Base-by-base conservation (phyloP, 148 eudicot genomes). In the Arbutus unedo region DNA sequence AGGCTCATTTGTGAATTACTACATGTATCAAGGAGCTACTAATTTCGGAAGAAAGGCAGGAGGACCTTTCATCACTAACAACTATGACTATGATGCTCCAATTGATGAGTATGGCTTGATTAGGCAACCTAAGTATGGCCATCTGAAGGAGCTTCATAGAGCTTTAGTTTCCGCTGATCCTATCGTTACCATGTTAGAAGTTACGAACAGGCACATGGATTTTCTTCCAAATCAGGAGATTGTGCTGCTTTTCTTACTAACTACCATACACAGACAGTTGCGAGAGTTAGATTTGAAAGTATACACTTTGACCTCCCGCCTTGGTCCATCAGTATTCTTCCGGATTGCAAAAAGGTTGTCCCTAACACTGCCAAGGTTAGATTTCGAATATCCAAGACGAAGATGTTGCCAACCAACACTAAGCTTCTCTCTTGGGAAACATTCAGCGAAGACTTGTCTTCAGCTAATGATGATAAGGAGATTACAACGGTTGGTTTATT, bases 261-360 rank as follows among this genome's bases (percentile, higher is more conserved):
- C 81, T 92, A 89, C 84, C 94, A 96, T 75, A 60, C 83, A 16
- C 72, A 87, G 6, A 83, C 91, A 53, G 82, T 90, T 62, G 91
- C 85, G 3, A 92, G 83, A 51, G 93, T 96, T 84, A 86, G 84
- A 73, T 94, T 92, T 78, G 90, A 89, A 72, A 83, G 89, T 67
- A 83, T 14, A 87, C 91, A 92, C 85, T 93, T 94, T 72, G 89
- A 87, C 64, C 87, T 96, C 76, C 99, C 98, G 82, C 98, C 97
- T 76, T 94, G 99, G 99, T 96, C 99, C 67, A 93, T 96, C 87
- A 96, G 99, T 92, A 93, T 96, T 77, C 99, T 96, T 83, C 98
- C 99, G 2, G 95, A 93, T 80, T 96, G 99, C 88, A 91, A 81
- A 86, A 91, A 88, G 84, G 99, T 88, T 15, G 95, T 80, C 62